Evolutionary conservation across 1,139 yeast genomes (phyloP).

Genomic region (Candida tetrigidarum): DNA sequence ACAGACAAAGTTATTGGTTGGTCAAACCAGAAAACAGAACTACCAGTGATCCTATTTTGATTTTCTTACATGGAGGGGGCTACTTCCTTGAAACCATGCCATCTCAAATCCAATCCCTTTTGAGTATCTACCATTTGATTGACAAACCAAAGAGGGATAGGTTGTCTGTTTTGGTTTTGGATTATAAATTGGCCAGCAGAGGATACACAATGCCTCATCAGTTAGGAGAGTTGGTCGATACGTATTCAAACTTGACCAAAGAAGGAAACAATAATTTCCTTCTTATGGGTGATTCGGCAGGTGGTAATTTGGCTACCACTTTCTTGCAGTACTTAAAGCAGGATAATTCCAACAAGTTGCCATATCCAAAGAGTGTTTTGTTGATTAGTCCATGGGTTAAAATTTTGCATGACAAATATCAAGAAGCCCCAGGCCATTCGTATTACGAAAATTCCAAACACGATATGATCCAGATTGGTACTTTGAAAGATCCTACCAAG

Average conservation of each 20-base stretch:
- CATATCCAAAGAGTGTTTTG: slow-evolving; percentile 36
- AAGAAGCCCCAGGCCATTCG: slow-evolving; percentile 33
- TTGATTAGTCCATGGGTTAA: slow-evolving; percentile 47
- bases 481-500: slow-evolving; percentile 9
- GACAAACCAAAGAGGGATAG: slow-evolving; percentile 28
- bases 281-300: slow-evolving; percentile 48
- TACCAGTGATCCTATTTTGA: slow-evolving; percentile 38
- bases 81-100: slow-evolving; percentile 40
- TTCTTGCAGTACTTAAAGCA: slow-evolving; percentile 32
- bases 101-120: slow-evolving; percentile 34
- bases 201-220: slow-evolving; percentile 42
- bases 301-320: slow-evolving; percentile 40
- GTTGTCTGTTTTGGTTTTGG: slow-evolving; percentile 39
- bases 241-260: slow-evolving; percentile 31
- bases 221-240: slow-evolving; percentile 34
- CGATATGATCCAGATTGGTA: slow-evolving; percentile 33
- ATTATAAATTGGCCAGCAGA: slow-evolving; percentile 39
- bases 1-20: slow-evolving; percentile 41
- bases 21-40: slow-evolving; percentile 32
- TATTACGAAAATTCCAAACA: slow-evolving; percentile 34
- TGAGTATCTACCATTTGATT: slow-evolving; percentile 34
- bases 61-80: slow-evolving; percentile 51
- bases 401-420: slow-evolving; percentile 17
- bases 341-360: slow-evolving; percentile 14
- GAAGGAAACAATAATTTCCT: slow-evolving; percentile 34